Evolutionary conservation across 257 asterid genomes (phyloP).

Genomic region (Plantago major): DNA sequence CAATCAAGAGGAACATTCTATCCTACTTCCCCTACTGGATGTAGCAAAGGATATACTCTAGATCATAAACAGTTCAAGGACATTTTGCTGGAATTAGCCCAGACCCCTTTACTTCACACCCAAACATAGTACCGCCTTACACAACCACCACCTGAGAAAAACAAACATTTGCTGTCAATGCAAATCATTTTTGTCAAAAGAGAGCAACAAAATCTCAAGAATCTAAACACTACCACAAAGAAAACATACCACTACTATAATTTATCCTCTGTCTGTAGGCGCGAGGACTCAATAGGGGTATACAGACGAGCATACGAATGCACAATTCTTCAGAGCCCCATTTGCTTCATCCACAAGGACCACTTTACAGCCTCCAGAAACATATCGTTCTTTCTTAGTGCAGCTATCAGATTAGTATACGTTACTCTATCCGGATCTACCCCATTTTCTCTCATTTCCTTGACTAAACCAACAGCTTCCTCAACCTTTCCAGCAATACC

Average conservation of each 20-base stretch:
- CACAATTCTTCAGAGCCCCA: conserved; percentile 39
- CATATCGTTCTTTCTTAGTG: conserved; percentile 71
- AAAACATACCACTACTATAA: neutral
- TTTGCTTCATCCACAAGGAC: conserved; percentile 98
- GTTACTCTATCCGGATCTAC: conserved; percentile 71
- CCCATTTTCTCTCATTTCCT: conserved; percentile 77
- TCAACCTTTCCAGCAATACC: conserved; percentile 90
- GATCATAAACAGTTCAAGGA: no score
- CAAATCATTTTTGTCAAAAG: neutral
- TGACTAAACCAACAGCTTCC: conserved; percentile 67
- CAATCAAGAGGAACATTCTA: no score
- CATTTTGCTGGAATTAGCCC: no score
- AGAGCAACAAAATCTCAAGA: no score
- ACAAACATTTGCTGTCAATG: neutral
- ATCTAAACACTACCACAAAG: no score
- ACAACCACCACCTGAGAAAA: neutral
- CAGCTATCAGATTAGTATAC: conserved; percentile 55
- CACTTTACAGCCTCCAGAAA: conserved; percentile 92
- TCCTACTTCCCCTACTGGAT: no score
- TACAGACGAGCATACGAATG: neutral
- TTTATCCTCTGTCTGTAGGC: conserved; percentile 1
- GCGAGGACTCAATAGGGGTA: neutral
- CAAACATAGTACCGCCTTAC: no score
- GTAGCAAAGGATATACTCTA: no score
- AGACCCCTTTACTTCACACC: no score